Evolutionary conservation across 140 eudicot genomes (phyloP).

Genomic region (Stevia rebaudiana): DNA sequence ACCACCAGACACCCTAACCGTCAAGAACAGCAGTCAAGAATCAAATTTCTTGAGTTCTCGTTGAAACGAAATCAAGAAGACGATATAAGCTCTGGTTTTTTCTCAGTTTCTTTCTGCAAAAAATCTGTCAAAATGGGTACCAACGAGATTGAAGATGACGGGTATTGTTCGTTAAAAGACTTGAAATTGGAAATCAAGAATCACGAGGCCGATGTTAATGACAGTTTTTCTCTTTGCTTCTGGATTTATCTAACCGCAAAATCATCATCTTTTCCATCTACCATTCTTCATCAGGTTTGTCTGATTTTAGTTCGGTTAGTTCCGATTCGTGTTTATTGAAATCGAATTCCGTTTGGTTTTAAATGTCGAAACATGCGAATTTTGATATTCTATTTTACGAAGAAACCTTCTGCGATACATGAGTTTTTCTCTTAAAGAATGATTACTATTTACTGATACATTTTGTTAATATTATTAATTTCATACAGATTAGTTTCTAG

Average conservation of each 20-base stretch:
- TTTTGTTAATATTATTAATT: not conserved
- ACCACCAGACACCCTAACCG: constrained; percentile 28
- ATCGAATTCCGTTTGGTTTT: not conserved
- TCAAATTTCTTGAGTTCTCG: constrained; percentile 2
- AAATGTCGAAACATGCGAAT: not conserved
- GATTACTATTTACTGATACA: not conserved
- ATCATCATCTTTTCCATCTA: constrained; percentile 43
- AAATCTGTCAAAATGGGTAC: constrained; percentile 16
- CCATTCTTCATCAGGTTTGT: constrained; percentile 64
- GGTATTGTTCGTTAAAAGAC: constrained; percentile 49
- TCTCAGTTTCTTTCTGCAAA: not conserved
- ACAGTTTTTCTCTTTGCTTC: constrained; percentile 46
- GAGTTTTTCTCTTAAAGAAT: not conserved
- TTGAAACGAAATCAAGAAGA: constrained; percentile 4
- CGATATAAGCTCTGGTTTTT: not conserved
- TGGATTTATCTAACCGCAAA: constrained; percentile 55
- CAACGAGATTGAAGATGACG: constrained; percentile 22
- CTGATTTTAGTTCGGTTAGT: not conserved
- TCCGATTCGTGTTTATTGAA: not conserved
- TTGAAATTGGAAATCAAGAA: constrained; percentile 48
- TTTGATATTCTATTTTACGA: constrained; percentile 7
- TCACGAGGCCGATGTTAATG: constrained; percentile 13
- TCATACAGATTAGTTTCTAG: not conserved
- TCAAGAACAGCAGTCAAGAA: constrained; percentile 26
- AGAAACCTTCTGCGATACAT: not conserved